Evolutionary conservation across 2,329 filamentous ascomycete genomes (phyloP).

Genomic region (Aspergillus melleus): DNA sequence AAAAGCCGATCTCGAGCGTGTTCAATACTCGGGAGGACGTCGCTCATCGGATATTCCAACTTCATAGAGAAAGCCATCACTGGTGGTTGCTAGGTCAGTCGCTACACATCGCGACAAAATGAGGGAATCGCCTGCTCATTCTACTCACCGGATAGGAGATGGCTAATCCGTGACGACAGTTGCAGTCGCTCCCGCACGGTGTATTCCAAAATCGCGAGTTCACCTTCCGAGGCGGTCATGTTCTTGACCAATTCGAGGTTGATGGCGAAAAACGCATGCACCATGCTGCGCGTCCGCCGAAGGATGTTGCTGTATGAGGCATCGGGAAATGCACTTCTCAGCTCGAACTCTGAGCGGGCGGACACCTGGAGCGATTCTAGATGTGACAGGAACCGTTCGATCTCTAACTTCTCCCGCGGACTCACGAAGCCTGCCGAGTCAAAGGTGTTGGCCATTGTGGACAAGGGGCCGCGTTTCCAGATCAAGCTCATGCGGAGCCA

Average conservation of each 20-base stretch:
- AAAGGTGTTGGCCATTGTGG: slow-evolving; percentile 64
- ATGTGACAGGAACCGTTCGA: slow-evolving; percentile 75
- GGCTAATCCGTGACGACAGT: slow-evolving; percentile 84
- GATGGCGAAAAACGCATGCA: slow-evolving; percentile 96
- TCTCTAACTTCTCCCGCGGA: slow-evolving; percentile 79
- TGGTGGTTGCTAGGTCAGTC: slow-evolving; percentile 47
- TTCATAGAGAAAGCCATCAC: slow-evolving; percentile 93
- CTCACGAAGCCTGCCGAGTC: slow-evolving; percentile 72
- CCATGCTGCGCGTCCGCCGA: slow-evolving; percentile 75
- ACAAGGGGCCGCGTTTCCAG: slow-evolving; percentile 90
- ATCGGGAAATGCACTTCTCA: slow-evolving; percentile 82
- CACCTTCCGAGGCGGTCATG: slow-evolving; percentile 71
- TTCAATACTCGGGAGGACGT: slow-evolving; percentile 80
- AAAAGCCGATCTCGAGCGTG: slow-evolving; percentile 79
- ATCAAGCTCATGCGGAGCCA: slow-evolving; percentile 94
- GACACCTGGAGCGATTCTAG: slow-evolving; percentile 72
- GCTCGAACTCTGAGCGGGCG: slow-evolving; percentile 82
- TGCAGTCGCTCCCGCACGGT: slow-evolving; percentile 77
- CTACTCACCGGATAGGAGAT: slow-evolving; percentile 66
- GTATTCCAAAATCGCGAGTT: slow-evolving; percentile 75
- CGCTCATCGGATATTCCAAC: slow-evolving; percentile 88
- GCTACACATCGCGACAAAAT: background rate
- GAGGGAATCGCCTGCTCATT: background rate
- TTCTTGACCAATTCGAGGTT: slow-evolving; percentile 87
- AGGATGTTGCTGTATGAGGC: slow-evolving; percentile 73